Evolutionary conservation across 768 basidiomycete species (phyloP), one percentile per base, ranked within the genome.

Genomic region (Mycena polygramma): DNA sequence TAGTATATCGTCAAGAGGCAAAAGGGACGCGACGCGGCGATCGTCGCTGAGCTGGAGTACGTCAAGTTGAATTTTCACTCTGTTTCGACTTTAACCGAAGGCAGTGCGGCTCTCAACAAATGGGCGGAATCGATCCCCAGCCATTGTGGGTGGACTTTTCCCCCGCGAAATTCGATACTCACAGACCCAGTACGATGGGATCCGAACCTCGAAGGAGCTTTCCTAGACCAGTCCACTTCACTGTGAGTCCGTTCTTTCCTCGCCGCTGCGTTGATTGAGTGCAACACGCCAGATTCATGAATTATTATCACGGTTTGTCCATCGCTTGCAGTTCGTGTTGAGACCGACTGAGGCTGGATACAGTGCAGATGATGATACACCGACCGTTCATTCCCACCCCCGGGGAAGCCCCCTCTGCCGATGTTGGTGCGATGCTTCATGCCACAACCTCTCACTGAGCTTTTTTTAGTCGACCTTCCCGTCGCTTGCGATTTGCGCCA

Each of bases 121-220:
- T 91, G 90, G 90, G 80, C 87, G 2, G 86, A 90, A 53, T 77
- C 82, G 7, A 81, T 90, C 7, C 90, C 90, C 0, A 78, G 80
- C 53, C 84, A 84, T 46, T 67, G 83, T 84, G 60, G 5, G 26
- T 24, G n/a, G 9, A 41, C 26, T 7, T 22, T 17, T 6, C 6
- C 30, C 30, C 22, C 5, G 17, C 26, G 22, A 1, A 15, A 1
- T 52, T 39, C 1, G 13, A 9, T 14, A 11, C 45, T 62, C 15
- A 57, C 2, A 10, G 2, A 66, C 73, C 73, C 9, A 81, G 80
- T 81, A 35, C 73, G 72, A 66, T 81, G 85, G 86, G 82, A 87
- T 75, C 83, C 85, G 1, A 77, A 80, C n/a, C 73, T 75, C 7
- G 72, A 77, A 57, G 63, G 67, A 43, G 62, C 62, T 19, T 68